These are phyloP conservation scores for Hygrocybe punicea DNA, from an alignment of 768 basidiomycete species.

Conservation along the genomic window DNA sequence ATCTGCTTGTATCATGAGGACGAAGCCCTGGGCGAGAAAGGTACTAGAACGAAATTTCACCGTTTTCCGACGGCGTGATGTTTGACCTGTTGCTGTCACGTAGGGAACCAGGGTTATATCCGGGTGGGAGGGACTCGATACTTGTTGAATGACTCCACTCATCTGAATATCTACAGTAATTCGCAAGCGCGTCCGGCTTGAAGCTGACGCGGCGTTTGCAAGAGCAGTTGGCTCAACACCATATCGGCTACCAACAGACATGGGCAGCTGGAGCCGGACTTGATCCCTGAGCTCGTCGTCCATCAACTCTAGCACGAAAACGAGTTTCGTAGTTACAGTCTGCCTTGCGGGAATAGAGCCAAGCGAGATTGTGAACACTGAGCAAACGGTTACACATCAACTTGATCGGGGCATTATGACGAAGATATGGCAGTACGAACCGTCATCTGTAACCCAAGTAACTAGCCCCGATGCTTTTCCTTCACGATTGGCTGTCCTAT, in stretches of 20 bases:
- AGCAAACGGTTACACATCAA: neutral
- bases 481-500: conserved; percentile 37
- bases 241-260: conserved; percentile 50
- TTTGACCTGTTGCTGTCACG: conserved; percentile 30
- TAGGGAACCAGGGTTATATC: conserved; percentile 34
- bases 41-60: conserved; percentile 38
- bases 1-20: conserved; percentile 47
- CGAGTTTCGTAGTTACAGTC: conserved; percentile 40
- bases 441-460: conserved; percentile 49
- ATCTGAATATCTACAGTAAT: conserved; percentile 50
- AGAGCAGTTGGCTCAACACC: conserved; percentile 44
- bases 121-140: conserved; percentile 46
- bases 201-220: conserved; percentile 25
- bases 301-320: conserved; percentile 53
- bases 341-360: conserved; percentile 47
- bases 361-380: conserved; percentile 58
- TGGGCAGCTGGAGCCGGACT: conserved; percentile 54
- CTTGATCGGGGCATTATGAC: neutral
- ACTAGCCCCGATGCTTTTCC: conserved; percentile 46
- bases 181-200: conserved; percentile 34
- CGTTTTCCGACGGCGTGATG: conserved; percentile 41
- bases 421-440: conserved; percentile 32
- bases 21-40: conserved; percentile 49
- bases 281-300: conserved; percentile 48
- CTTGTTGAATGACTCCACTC: conserved; percentile 39